Percentiles rank a stretch among this genome's conserved stretches.
Evolutionary conservation across 441 rosid genomes (phyloP).

Genomic region (Euphorbia celastroides): DNA sequence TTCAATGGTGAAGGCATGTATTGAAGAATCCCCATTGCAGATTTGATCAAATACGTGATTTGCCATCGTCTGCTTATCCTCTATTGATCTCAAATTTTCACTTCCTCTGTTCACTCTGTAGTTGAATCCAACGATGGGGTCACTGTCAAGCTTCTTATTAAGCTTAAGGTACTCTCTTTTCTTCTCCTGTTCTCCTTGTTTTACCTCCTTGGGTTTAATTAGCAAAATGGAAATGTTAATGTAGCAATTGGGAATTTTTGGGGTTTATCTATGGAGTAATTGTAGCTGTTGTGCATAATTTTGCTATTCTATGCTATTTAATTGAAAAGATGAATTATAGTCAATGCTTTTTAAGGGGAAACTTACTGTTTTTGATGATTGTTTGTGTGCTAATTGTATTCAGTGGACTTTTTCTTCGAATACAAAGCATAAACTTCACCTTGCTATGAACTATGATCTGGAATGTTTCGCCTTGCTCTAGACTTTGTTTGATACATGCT

Average conservation of each 20-base stretch:
- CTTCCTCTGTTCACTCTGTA: conserved; percentile 63
- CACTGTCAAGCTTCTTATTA: conserved; percentile 74
- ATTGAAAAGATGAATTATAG: too few species aligned
- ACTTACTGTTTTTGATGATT: too few species aligned
- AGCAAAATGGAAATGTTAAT: background rate
- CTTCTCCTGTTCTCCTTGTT: background rate
- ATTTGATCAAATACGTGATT: conserved; percentile 59
- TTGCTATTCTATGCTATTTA: too few species aligned
- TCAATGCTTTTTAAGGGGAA: too few species aligned
- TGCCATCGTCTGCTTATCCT: conserved; percentile 67
- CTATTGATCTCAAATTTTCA: conserved; percentile 64
- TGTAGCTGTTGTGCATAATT: background rate
- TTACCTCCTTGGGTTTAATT: background rate
- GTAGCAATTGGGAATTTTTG: background rate
- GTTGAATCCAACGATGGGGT: conserved; percentile 70
- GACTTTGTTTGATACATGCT: too few species aligned
- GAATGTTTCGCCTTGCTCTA: too few species aligned
- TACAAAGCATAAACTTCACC: too few species aligned
- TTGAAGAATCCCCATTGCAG: conserved; percentile 71
- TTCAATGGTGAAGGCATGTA: conserved; percentile 37
- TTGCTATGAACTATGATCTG: too few species aligned
- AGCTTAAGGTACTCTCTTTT: conserved; percentile 50
- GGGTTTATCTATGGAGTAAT: background rate
- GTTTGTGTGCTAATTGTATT: too few species aligned
- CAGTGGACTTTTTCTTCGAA: too few species aligned